Evolutionary conservation across 352 stramenopile species (phyloP).

Genomic region (Pilasporangium apinafurcum): DNA sequence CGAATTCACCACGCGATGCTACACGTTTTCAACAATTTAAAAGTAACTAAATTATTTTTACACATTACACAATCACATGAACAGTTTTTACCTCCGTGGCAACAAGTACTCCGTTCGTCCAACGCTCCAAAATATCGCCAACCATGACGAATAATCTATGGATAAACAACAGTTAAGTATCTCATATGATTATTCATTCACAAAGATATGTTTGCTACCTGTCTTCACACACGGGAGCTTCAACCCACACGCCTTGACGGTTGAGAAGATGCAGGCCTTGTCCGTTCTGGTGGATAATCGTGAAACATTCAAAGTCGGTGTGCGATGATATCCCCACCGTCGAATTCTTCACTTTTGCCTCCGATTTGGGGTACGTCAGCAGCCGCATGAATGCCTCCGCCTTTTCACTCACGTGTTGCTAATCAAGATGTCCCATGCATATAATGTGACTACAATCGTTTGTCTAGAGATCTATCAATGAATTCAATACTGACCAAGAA

Average conservation of each 20-base stretch:
- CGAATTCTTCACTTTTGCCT: conserved; percentile 37
- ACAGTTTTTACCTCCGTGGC: conserved; percentile 51
- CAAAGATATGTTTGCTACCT: conserved; percentile 20
- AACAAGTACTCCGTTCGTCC: conserved; percentile 68
- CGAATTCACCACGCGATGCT: conserved; percentile 77
- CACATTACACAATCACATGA: background rate
- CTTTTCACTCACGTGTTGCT: conserved; percentile 67
- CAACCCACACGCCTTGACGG: conserved; percentile 53
- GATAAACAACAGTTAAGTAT: background rate
- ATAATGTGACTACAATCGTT: background rate
- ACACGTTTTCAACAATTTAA: too few relatives aligned
- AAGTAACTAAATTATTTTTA: too few relatives aligned
- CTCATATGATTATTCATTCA: too few relatives aligned
- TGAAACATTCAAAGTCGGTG: conserved; percentile 85
- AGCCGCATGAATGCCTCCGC: conserved; percentile 75
- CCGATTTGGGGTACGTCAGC: conserved; percentile 61
- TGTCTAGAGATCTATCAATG: background rate
- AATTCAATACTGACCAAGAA: conserved; percentile 31
- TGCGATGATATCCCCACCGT: conserved; percentile 76
- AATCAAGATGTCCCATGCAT: conserved; percentile 5
- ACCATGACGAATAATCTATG: conserved; percentile 67
- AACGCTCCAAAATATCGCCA: conserved; percentile 75
- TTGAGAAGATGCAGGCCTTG: conserved; percentile 59
- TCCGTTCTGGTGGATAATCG: conserved; percentile 81
- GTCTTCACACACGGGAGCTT: conserved; percentile 65